These are phyloP conservation scores for Terana coerulea DNA, from an alignment of 768 basidiomycete species.

Conservation along the genomic window DNA sequence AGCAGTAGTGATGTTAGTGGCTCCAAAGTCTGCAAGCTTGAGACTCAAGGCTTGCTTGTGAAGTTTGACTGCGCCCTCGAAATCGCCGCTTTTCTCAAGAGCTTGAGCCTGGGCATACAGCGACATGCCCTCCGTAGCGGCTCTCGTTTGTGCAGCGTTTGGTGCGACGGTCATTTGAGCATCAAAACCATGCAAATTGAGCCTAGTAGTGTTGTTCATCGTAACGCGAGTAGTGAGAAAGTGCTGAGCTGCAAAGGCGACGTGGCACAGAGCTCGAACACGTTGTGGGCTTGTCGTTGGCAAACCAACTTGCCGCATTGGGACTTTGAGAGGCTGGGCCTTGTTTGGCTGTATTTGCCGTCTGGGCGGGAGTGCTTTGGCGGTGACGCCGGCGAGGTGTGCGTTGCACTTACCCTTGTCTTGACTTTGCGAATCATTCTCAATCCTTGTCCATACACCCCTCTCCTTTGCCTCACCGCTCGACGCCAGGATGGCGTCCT, in stretches of 20 bases:
- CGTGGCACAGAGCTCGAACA: too few species aligned
- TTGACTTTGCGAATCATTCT: constrained; percentile 11
- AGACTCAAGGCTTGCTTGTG: constrained; percentile 30
- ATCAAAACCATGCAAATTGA: too few species aligned
- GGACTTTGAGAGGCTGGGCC: not conserved
- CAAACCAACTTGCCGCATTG: too few species aligned
- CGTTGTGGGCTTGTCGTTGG: too few species aligned
- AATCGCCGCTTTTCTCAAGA: constrained; percentile 21
- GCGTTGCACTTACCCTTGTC: constrained; percentile 18
- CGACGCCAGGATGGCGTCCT: constrained; percentile 56
- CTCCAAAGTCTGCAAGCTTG: constrained; percentile 25
- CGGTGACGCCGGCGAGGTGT: constrained; percentile 7
- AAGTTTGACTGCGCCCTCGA: constrained; percentile 26
- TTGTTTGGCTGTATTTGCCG: constrained; percentile 10
- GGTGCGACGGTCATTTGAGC: too few species aligned
- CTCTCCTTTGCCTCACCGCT: constrained; percentile 30
- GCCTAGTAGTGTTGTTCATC: too few species aligned
- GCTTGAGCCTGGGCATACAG: too few species aligned
- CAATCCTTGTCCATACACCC: constrained; percentile 9
- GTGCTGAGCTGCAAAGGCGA: not conserved
- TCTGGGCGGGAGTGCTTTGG: not conserved
- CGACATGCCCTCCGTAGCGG: too few species aligned
- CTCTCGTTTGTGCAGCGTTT: too few species aligned
- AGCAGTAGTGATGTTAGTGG: constrained; percentile 25
- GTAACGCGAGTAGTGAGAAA: too few species aligned